phyloP scores from a whole-genome alignment of 441 rosid genomes.

The Gossypium davidsonii region DNA sequence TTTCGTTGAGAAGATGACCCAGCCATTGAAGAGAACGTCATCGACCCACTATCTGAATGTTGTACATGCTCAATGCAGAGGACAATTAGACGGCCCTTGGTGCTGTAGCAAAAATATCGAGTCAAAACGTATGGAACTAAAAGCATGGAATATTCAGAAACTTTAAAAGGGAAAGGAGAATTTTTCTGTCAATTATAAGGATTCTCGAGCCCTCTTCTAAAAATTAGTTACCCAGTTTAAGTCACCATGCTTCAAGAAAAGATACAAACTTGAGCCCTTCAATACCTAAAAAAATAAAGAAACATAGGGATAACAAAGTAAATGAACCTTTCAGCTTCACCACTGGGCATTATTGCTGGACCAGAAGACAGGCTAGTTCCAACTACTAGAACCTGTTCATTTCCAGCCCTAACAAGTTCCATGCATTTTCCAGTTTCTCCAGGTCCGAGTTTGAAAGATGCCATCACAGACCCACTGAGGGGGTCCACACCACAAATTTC shows the following conservation, averaged over 20 bases:
- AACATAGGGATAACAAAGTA: constrained; percentile 15
- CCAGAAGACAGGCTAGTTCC: constrained; percentile 89
- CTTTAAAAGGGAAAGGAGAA: not conserved
- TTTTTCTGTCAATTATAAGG: not conserved
- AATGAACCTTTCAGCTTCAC: constrained; percentile 93
- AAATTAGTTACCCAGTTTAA: not conserved
- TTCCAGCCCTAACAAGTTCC: constrained; percentile 83
- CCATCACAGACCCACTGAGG: constrained; percentile 61
- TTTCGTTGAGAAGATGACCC: constrained; percentile 71
- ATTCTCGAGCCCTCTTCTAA: not conserved
- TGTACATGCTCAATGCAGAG: constrained; percentile 66
- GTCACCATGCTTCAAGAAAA: constrained; percentile 7
- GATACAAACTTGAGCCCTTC: not conserved
- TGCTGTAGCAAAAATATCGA: constrained; percentile 40
- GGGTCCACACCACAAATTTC: constrained; percentile 93
- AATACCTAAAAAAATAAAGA: not conserved
- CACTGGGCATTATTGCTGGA: constrained; percentile 91
- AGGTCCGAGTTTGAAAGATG: constrained; percentile 65
- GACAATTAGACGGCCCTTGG: constrained; percentile 83
- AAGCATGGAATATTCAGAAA: constrained; percentile 7
- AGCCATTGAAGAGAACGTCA: constrained; percentile 61
- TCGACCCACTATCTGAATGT: constrained; percentile 72
- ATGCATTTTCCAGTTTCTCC: constrained; percentile 93
- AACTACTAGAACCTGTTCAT: constrained; percentile 73
- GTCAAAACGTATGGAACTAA: constrained; percentile 17